Evolutionary conservation across 2,329 filamentous ascomycete genomes (phyloP), one percentile per base, ranked within the genome.

Genomic region (Penicillium concentricum): DNA sequence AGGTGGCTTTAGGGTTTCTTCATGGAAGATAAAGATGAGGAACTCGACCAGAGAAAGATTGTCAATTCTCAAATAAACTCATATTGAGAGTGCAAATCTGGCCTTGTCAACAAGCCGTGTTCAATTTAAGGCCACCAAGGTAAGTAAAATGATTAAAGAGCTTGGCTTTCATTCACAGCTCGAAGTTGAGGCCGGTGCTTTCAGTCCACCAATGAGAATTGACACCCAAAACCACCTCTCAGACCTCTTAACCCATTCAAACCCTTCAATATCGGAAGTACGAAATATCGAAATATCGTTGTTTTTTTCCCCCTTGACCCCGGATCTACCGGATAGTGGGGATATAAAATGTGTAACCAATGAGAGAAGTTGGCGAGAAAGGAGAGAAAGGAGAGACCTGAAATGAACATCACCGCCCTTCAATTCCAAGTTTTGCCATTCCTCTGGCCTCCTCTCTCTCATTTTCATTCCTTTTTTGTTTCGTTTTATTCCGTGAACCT

Each of bases 271-370:
- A 12, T 30, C 6, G 26, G 42, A 43, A 42, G 24, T n/a, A 26
- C 7, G 10, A 44, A 44, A 43, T 13, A 18, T 18, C 6, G 16
- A 28, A 44, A 32, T 5, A n/a, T 15, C 12, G 5, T 16, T 35
- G 15, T 30, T n/a, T 24, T 28, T 10, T 13, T 46, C 52, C 39
- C 39, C 38, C 47, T 56, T 59, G 58, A 66, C 62, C 64, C 64
- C 64, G 60, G 64, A 66, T 66, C 64, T 61, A 61, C 63, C 56
- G 59, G 61, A 60, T 54, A 22, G 63, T 64, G 60, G 63, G 61
- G 59, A 46, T 10, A 47, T 43, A 35, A 58, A 55, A 56, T 47
- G 57, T 62, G 61, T 57, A 52, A 22, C 63, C 63, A 63, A 60
- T 64, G 9, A 63, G 30, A 44, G 30, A 8, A 7, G 12, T 38